These are phyloP conservation scores for Jaapia argillacea DNA, from an alignment of 768 basidiomycete genomes.

Conservation along the genomic window DNA sequence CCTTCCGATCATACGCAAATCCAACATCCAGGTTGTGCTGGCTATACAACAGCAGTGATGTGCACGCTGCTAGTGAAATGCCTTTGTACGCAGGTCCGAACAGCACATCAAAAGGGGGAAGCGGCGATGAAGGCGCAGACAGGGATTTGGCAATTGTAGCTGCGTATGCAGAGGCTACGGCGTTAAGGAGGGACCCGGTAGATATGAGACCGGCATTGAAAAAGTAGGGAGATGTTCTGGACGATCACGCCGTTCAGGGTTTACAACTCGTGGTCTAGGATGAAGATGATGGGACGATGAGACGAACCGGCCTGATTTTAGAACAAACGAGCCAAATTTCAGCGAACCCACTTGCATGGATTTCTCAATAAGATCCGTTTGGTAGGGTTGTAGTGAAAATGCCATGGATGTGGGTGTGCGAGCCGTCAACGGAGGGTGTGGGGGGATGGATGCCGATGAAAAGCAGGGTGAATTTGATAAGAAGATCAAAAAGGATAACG, in stretches of 20 bases:
- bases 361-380: constrained; percentile 57
- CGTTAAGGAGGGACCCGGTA: constrained; percentile 69
- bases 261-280: neutral
- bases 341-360: constrained; percentile 64
- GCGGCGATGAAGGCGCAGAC: constrained; percentile 11
- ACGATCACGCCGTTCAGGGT: neutral
- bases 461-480: no score
- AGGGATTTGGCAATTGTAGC: constrained; percentile 57
- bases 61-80: constrained; percentile 84
- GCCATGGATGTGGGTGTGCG: constrained; percentile 5
- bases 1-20: constrained; percentile 91
- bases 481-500: no score
- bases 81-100: constrained; percentile 99
- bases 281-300: constrained; percentile 4
- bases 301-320: constrained; percentile 90
- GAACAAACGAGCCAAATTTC: constrained; percentile 84
- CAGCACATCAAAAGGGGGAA: constrained; percentile 63
- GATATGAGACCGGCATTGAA: constrained; percentile 91
- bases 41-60: constrained; percentile 65
- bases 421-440: neutral
- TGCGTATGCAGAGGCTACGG: constrained; percentile 77
- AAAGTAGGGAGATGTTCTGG: constrained; percentile 88
- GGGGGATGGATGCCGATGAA: neutral
- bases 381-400: constrained; percentile 34
- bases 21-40: constrained; percentile 58